Conservation (phyloP, 106 monocot species). For the Allium sativum region DNA sequence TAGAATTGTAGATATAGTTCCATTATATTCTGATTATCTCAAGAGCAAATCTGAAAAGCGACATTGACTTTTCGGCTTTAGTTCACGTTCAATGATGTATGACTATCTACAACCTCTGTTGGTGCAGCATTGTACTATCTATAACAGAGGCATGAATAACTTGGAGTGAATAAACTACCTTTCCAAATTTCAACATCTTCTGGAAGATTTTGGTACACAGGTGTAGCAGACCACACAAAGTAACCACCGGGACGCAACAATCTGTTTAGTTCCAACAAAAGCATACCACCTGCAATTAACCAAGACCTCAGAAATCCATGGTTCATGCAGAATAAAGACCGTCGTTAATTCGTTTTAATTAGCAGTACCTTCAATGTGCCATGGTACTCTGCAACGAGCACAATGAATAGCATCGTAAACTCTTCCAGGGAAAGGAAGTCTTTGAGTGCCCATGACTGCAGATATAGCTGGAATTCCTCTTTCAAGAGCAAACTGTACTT, state of each 20-base stretch:
- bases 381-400: slow-evolving; percentile 90
- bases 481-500: slow-evolving; percentile 92
- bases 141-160: background rate
- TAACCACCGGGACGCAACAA: slow-evolving; percentile 82
- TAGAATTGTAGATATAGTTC: background rate
- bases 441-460: slow-evolving; percentile 90
- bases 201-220: slow-evolving; percentile 53
- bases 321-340: background rate
- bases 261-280: slow-evolving; percentile 81
- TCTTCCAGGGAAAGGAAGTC: slow-evolving; percentile 71
- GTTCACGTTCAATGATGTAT: too few species aligned
- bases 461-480: slow-evolving; percentile 90
- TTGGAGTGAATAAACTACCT: slow-evolving; percentile 21
- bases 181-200: slow-evolving; percentile 82
- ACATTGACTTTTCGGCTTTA: too few species aligned
- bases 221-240: slow-evolving; percentile 94
- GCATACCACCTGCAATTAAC: slow-evolving; percentile 55
- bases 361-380: slow-evolving; percentile 82
- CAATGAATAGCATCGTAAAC: slow-evolving; percentile 87
- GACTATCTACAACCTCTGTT: too few species aligned
- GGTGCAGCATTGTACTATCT: too few species aligned
- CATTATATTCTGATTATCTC: background rate
- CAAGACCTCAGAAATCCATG: background rate
- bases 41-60: too few species aligned
- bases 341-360: background rate